Evolutionary conservation across 2,329 filamentous ascomycete genomes (phyloP).

Genomic region (Trichoderma polysporum): DNA sequence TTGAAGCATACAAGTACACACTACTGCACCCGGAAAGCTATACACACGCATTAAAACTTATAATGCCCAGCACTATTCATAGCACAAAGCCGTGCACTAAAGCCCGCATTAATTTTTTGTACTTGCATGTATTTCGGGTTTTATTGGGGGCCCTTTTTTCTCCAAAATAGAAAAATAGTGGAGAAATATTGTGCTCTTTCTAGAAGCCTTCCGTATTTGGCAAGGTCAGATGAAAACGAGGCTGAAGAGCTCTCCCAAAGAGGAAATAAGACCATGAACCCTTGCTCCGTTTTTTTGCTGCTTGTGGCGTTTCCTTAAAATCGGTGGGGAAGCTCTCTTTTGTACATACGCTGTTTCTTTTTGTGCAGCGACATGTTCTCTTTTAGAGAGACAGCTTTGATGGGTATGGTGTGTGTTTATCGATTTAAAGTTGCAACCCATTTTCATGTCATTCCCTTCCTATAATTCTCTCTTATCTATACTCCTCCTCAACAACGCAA

Average conservation of each 20-base stretch:
- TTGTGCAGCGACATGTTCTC: not conserved
- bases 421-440: not conserved
- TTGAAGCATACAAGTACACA: not conserved
- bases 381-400: not conserved
- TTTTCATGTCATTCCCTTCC: not conserved
- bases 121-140: too few relatives aligned
- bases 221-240: constrained; percentile 7
- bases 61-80: constrained; percentile 13
- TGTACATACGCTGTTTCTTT: not conserved
- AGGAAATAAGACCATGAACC: constrained; percentile 15
- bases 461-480: not conserved
- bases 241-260: constrained; percentile 18
- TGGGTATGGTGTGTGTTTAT: not conserved
- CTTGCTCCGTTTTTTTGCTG: constrained; percentile 6
- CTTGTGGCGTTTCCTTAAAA: not conserved
- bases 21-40: not conserved
- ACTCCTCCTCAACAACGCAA: not conserved
- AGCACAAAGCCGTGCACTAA: constrained; percentile 14
- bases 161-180: not conserved
- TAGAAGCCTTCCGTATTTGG: not conserved
- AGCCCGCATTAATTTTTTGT: not conserved
- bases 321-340: not conserved
- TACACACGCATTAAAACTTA: not conserved
- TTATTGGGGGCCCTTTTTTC: too few relatives aligned
- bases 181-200: not conserved